Conservation (phyloP, 1,284 basidiomycete genomes). For the Sanghuangporus baumii region DNA sequence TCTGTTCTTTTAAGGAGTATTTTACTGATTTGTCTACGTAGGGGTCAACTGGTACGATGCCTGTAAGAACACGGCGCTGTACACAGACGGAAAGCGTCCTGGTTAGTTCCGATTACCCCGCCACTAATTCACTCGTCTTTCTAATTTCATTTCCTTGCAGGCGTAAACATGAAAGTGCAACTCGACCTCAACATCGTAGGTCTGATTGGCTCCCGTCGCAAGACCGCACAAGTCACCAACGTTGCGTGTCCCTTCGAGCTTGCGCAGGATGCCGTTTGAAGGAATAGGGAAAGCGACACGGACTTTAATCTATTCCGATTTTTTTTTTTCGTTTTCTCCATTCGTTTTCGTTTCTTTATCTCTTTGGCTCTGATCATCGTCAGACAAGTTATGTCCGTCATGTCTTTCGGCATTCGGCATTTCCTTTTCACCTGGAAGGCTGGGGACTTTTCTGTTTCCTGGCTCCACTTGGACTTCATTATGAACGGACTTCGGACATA, state of each 20-base stretch:
- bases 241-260: constrained; percentile 77
- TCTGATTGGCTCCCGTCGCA: constrained; percentile 46
- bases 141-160: constrained; percentile 24
- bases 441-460: no score
- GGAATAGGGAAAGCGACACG: neutral
- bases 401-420: neutral
- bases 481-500: no score
- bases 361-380: neutral
- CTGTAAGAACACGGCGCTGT: constrained; percentile 59
- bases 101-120: constrained; percentile 37
- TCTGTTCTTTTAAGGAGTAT: neutral
- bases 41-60: constrained; percentile 77
- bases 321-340: neutral
- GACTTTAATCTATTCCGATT: neutral
- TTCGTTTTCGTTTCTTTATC: neutral
- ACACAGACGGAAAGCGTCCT: constrained; percentile 48
- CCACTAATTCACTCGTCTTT: neutral
- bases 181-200: constrained; percentile 70
- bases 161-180: constrained; percentile 61
- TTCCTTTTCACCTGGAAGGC: neutral
- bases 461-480: no score
- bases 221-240: constrained; percentile 54
- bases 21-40: constrained; percentile 24
- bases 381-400: neutral
- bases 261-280: constrained; percentile 42